Percentiles rank a stretch among this genome's conserved stretches.
phyloP scores from a whole-genome alignment of 1,284 basidiomycete species.

The Heliocybe sulcata region DNA sequence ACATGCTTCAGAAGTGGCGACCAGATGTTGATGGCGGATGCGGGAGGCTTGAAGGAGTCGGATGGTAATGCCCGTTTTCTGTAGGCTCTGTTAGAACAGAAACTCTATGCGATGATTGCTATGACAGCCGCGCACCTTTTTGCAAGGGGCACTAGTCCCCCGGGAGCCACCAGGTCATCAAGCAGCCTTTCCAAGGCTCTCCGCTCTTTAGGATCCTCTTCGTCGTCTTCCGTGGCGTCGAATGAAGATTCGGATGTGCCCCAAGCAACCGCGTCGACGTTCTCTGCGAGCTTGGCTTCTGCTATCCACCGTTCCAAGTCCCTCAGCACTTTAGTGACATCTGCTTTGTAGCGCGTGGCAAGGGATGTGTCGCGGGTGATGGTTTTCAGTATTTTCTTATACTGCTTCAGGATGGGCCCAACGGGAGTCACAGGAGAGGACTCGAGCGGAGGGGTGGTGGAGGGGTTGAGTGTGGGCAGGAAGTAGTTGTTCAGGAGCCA shows the following conservation, averaged over 20 bases:
- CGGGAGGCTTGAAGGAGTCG: constrained; percentile 42
- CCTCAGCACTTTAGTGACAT: constrained; percentile 41
- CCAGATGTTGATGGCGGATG: constrained; percentile 60
- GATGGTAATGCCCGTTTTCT: constrained; percentile 54
- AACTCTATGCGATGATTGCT: no score
- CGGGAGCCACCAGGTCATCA: constrained; percentile 54
- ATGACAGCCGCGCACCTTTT: constrained; percentile 51
- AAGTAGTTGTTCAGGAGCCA: constrained; percentile 83
- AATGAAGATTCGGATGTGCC: constrained; percentile 18
- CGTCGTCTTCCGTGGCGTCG: constrained; percentile 24
- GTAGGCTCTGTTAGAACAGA: constrained; percentile 10
- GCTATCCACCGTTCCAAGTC: constrained; percentile 68
- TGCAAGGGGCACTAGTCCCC: constrained; percentile 69
- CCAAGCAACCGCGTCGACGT: constrained; percentile 41
- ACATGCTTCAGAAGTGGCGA: constrained; percentile 59
- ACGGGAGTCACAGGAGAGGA: constrained; percentile 38
- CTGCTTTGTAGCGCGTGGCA: constrained; percentile 38
- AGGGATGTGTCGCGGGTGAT: constrained; percentile 56
- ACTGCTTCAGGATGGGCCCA: constrained; percentile 54
- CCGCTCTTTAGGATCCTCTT: constrained; percentile 40
- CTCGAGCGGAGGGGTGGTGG: constrained; percentile 21
- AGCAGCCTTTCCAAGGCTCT: constrained; percentile 68
- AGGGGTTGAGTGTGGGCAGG: constrained; percentile 63
- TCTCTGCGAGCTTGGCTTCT: constrained; percentile 59
- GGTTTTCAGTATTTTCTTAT: constrained; percentile 61